Base-by-base conservation (phyloP, 2,329 filamentous ascomycete genomes). In the Diaporthe longicolla region DNA sequence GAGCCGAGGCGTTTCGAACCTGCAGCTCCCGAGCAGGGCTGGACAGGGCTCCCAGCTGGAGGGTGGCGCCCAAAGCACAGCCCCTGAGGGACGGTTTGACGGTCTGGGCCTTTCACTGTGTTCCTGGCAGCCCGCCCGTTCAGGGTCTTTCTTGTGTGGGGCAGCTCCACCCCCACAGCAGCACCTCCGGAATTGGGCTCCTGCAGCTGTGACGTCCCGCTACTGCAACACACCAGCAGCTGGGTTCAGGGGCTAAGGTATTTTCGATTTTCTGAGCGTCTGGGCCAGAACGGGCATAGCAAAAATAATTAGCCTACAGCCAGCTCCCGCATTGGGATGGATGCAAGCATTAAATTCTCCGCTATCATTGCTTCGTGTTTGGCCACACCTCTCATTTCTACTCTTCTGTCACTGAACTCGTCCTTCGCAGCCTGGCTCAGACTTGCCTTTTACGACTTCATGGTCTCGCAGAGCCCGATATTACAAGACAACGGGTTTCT, bases 401-500 rank as follows among this genome's bases (percentile, higher is more conserved):
- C 21, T n/a, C 9, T 21, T 21, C 29, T 50, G 15, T 13, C 1
- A 0, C 15, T 21, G 35, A 45, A 15, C 52, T 58, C 50, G 26
- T 45, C 15, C 29, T 40, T 63, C 29, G 15, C 19, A 43, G 21
- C 73, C 55, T 77, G 78, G 81, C 82, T 83, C 82, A 83, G 81
- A 82, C 80, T 81, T 82, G 82, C 81, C 82, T 83, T 83, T 82
- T 79, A 73, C 78, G 77, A 79, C 81, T 76, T 83, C 81, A 82
- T 73, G 75, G 78, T 81, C 76, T 73, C 72, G 76, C 78, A 78
- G 75, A 75, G 76, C 77, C 76, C 78, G 76, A 76, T 76, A 76
- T 75, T 74, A 71, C 72, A 70, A 74, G 68, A 69, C 71, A 75
- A 78, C 84, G 88, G 87, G 88, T 88, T 89, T 84, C 82, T 79